Evolutionary conservation across 768 basidiomycete species (phyloP).

Genomic region (Chalciporus pseudorubinellus): DNA sequence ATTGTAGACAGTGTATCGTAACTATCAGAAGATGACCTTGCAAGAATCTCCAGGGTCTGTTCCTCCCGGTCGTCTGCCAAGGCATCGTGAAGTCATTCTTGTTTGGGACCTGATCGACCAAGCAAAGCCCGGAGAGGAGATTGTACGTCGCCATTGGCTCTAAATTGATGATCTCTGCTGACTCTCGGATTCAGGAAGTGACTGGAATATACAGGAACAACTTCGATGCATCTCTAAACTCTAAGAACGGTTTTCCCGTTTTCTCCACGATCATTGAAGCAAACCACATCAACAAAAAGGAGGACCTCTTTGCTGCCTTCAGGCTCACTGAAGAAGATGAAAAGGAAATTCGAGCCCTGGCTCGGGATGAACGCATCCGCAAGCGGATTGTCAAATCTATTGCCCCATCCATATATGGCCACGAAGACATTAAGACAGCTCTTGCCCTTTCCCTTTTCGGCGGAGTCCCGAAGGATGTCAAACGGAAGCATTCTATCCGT

Average conservation of each 20-base stretch:
- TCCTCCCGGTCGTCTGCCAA: constrained; percentile 92
- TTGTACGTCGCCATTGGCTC: constrained; percentile 51
- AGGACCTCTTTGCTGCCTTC: constrained; percentile 98
- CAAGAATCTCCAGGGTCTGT: constrained; percentile 98
- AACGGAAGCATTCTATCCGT: constrained; percentile 92
- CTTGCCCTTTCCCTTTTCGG: constrained; percentile 93
- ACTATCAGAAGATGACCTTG: constrained; percentile 98
- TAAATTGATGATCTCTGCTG: constrained; percentile 3
- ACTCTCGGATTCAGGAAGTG: constrained; percentile 64
- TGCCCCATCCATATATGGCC: constrained; percentile 98
- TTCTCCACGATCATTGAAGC: constrained; percentile 98
- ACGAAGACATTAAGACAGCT: constrained; percentile 98
- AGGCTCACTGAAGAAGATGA: constrained; percentile 97
- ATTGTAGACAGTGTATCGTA: constrained; percentile 90
- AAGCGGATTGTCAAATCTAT: constrained; percentile 99
- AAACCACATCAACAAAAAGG: constrained; percentile 98
- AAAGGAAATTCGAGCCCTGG: constrained; percentile 81
- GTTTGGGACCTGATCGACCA: constrained; percentile 98
- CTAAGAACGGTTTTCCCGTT: constrained; percentile 98
- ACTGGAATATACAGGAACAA: constrained; percentile 99
- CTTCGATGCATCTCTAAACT: constrained; percentile 96
- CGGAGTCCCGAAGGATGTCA: constrained; percentile 93
- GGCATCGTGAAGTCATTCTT: constrained; percentile 94
- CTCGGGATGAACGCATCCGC: constrained; percentile 90
- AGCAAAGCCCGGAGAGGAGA: constrained; percentile 98